Percentiles rank a stretch among this genome's conserved stretches.
These are phyloP conservation scores for Quercus robur DNA, from an alignment of 306 rosid genomes.

Conservation along the genomic window DNA sequence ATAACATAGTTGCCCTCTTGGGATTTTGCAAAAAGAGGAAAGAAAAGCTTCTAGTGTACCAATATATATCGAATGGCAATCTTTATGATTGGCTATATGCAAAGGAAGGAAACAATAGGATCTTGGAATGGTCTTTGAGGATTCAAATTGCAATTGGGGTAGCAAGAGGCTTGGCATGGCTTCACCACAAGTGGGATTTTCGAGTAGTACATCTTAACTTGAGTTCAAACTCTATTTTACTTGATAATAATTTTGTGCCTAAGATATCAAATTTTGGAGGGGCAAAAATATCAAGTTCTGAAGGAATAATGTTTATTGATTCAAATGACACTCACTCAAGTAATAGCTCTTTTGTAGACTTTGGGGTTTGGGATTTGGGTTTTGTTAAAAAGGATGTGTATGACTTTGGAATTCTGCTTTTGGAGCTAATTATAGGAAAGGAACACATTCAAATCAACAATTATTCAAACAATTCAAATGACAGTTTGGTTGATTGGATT, in stretches of 20 bases:
- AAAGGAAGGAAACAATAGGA: constrained; percentile 3
- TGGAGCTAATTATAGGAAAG: constrained; percentile 28
- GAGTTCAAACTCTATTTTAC: constrained; percentile 20
- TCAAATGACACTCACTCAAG: not conserved
- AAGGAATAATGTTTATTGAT: constrained; percentile 15
- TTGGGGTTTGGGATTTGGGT: not conserved
- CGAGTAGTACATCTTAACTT: constrained; percentile 21
- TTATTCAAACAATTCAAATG: too few species aligned
- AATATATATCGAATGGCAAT: constrained; percentile 21
- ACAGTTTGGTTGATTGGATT: too few species aligned
- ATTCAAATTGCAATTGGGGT: constrained; percentile 30
- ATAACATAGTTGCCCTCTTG: not conserved
- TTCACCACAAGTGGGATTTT: constrained; percentile 22
- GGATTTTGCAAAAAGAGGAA: constrained; percentile 15
- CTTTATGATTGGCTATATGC: constrained; percentile 38
- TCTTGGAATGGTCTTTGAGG: not conserved
- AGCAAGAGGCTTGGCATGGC: constrained; percentile 36
- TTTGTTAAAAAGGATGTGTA: constrained; percentile 32
- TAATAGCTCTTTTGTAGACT: not conserved
- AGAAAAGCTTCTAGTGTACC: constrained; percentile 8
- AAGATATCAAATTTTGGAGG: constrained; percentile 37
- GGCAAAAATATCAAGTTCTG: constrained; percentile 36
- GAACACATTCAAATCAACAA: not conserved
- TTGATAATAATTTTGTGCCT: constrained; percentile 33
- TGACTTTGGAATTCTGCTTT: constrained; percentile 36